Evolutionary conservation across 495 filamentous ascomycete genomes (phyloP), one percentile per base, ranked within the genome.

Genomic region (Daldinia vernicosa): DNA sequence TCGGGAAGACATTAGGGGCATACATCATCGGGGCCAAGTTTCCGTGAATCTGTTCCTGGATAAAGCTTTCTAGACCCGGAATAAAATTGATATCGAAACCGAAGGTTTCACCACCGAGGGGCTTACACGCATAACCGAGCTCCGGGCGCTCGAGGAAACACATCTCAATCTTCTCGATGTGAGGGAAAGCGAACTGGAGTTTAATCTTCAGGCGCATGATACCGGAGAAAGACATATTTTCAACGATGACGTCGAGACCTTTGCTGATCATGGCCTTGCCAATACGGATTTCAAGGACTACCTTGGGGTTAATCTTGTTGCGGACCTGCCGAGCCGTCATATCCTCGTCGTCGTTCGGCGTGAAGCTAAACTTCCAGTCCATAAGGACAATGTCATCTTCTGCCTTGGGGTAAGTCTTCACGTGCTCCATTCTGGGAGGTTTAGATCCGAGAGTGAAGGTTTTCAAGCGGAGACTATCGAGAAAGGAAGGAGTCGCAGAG

Each of bases 351-450:
- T 99, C 95, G 72, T 95, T 98, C 8, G 95, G 95, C 0, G 92
- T 98, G 80, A 99, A 99, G 82, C 94, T 98, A 81, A 99, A 98
- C 72, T 97, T 94, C 95, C 95, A 99, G 76, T 99, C 95, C 96
- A 98, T 99, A 60, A 98, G 87, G 45, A 99, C 92, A 60, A 91
- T 91, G 74, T 99, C 95, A 52, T 97, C 93, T 51, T 97, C 92
- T 12, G 93, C 92, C 81, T 97, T 98, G 27, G 95, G 94, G 72
- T 98, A 98, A 6, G 95, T 97, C 84, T 97, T 98, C 73, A 98
- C 95, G 76, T 97, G 93, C 77, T 99, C 95, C 84, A 99, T 84
- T 40, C 95, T 88, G 2, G 96, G 96, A 6, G 95, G 95, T 81
- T 99, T 99, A 32, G 92, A 92, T 64, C 95, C 95, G 15, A 99